Evolutionary conservation across 2,329 filamentous ascomycete genomes (phyloP).

Genomic region (Sarocladiaceae sp.): DNA sequence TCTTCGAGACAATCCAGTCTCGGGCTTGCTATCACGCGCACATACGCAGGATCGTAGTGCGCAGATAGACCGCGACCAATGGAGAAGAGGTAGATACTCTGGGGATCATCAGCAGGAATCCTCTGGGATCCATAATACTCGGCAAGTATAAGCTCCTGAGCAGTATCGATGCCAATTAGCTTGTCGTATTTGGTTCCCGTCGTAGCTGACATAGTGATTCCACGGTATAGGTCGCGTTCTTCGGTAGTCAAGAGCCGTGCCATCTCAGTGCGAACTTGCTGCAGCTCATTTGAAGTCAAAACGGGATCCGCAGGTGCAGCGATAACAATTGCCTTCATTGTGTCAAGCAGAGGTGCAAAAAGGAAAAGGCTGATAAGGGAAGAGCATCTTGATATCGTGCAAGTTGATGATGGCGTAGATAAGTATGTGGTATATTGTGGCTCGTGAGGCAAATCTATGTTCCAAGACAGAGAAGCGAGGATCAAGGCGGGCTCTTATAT

Average conservation of each 20-base stretch:
- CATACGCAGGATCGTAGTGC: conserved; percentile 1
- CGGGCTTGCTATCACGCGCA: background rate
- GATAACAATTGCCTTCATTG: conserved; percentile 1
- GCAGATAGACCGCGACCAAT: conserved; percentile 2
- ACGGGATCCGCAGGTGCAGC: background rate
- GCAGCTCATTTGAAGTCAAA: conserved; percentile 1
- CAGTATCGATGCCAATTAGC: conserved; percentile 1
- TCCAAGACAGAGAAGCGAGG: conserved; percentile 1
- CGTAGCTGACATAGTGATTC: conserved; percentile 3
- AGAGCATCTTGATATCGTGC: conserved; percentile 1
- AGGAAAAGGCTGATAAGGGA: conserved; percentile 2
- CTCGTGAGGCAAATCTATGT: background rate
- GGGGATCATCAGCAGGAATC: background rate
- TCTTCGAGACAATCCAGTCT: background rate
- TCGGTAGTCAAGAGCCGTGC: background rate
- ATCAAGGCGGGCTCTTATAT: background rate
- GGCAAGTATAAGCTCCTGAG: conserved; percentile 1
- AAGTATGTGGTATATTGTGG: background rate
- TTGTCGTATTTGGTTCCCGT: background rate
- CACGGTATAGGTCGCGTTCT: conserved; percentile 1
- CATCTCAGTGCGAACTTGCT: conserved; percentile 2
- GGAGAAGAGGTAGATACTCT: conserved; percentile 1
- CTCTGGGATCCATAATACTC: background rate
- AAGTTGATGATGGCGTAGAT: conserved; percentile 1
- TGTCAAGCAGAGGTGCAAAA: conserved; percentile 1